Base-by-base conservation (phyloP, 2,329 filamentous ascomycete species). In the Diaporthe ilicicola region DNA sequence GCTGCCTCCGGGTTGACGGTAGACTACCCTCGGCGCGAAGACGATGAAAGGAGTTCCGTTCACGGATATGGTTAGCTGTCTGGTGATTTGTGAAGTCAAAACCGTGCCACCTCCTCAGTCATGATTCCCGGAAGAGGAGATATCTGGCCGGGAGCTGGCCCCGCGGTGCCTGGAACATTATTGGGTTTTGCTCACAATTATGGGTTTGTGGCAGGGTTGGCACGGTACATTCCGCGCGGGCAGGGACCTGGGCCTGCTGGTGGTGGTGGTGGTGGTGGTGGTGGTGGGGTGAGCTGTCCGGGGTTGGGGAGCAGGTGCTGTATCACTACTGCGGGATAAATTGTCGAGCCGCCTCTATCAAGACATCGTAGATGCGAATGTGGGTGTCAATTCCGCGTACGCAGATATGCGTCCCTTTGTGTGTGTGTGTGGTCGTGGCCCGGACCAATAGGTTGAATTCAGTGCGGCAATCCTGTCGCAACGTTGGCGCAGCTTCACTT, bases 141-240 rank as follows among this genome's bases (percentile, higher is more conserved):
- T 44, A 37, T 34, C 19, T 29, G 59, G 44, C 59, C 59, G 59
- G 44, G 6, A 48, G 15, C 44, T 34, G 59, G 29, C 59, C 59
- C 37, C 29, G 44, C 44, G 59, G 10, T 50, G 24, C 59, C 59
- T 64, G 44, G 59, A 29, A 22, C 59, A 19, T 10, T 50, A 37
- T 64, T 27, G 42, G 29, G 59, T 6, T 6, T 34, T 27, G 39
- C 42, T 22, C 29, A 27, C 12, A n/a, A 12, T 34, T 3, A 22
- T 46, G 29, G 42, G 12, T 13, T 27, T 27, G 59, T 50, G 44
- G 44, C 37, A 64, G 42, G 59, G 59, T 64, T 42, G 44, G 59
- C 59, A 64, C 44, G 59, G 59, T 37, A 64, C 59, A 50, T 64
- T 34, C 29, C 42, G 50, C 44, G n/a, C n/a, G n/a, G 59, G 59